Base-by-base conservation (phyloP, 495 filamentous ascomycete species). In the Hypoxylon intermedium region DNA sequence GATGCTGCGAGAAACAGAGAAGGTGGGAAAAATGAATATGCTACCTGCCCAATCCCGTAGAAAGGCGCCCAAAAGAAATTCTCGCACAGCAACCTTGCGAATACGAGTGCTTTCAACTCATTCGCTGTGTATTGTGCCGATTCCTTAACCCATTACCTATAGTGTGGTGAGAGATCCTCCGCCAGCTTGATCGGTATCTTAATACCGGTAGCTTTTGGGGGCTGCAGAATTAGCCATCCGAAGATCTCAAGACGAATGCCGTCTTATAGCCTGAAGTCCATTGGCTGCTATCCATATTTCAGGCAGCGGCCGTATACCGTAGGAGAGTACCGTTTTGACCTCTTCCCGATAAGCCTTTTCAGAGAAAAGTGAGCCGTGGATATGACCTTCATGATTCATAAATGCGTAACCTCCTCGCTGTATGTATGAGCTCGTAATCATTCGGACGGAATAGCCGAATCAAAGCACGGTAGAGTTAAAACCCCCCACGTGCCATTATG, bases 271-370 rank as follows among this genome's bases (percentile, higher is more conserved):
- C 62, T 60, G 62, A 65, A 65, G 60, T 51, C 56, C 41, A 51
- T 55, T 45, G 62, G 36, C 54, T 56, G 46, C 52, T 36, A 52
- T 52, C 56, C 62, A 40, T 65, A 34, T 65, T 58, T 65, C 56
- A 60, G 56, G 62, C 34, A 47, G 55, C 62, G 52, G 47, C 41
- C 55, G 19, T 43, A 60, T 65, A 60, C 58, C 58, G 49, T 54
- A 51, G 43, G 47, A 65, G 62, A 67, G 63, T 67, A 62, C 63
- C 58, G 63, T 67, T 67, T 57, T 67, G 63, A 62, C 63, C 63
- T 67, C 63, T 61, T 57, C 63, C 52, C 53, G 63, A 67, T 58
- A 58, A 63, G 26, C 47, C 48, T 7, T 58, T 37, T 53, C 41
- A 42, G 45, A 46, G 30, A 49, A 48, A 49, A 58, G 63, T 49